Evolutionary conservation across 1,284 basidiomycete species (phyloP).

Genomic region (Heterobasidion parviporum): DNA sequence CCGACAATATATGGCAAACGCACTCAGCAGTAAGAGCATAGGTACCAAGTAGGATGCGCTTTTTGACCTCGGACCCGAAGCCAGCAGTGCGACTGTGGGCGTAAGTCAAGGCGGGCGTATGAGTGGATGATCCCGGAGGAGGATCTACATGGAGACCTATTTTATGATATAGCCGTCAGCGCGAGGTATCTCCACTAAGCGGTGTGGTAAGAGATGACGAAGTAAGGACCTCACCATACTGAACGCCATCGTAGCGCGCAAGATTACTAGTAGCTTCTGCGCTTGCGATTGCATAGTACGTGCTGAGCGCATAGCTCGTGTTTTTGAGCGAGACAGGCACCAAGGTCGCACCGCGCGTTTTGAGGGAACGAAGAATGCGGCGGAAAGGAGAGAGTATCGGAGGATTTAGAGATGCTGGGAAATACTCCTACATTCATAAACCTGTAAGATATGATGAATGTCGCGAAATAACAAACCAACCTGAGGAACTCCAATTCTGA

Average conservation of each 20-base stretch:
- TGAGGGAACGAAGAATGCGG: slow-evolving; percentile 40
- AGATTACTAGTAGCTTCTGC: slow-evolving; percentile 95
- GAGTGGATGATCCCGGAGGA: slow-evolving; percentile 31
- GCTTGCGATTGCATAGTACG: slow-evolving; percentile 92
- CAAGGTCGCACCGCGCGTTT: slow-evolving; percentile 58
- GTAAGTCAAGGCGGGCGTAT: slow-evolving; percentile 44
- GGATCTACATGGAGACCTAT: slow-evolving; percentile 42
- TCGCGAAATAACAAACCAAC: slow-evolving; percentile 16
- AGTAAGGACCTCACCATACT: slow-evolving; percentile 41
- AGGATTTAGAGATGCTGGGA: slow-evolving; percentile 62
- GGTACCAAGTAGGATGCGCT: slow-evolving; percentile 86
- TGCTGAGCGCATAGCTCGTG: slow-evolving; percentile 75
- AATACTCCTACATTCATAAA: slow-evolving; percentile 63
- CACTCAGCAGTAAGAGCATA: slow-evolving; percentile 90
- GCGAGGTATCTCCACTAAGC: background rate
- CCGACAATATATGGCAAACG: slow-evolving; percentile 18
- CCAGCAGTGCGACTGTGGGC: slow-evolving; percentile 51
- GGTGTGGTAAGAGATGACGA: background rate
- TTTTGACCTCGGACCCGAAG: slow-evolving; percentile 84
- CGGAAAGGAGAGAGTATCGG: slow-evolving; percentile 42
- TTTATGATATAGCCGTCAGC: background rate
- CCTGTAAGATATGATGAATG: slow-evolving; percentile 11
- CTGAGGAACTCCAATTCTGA: slow-evolving; percentile 53
- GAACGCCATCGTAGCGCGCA: slow-evolving; percentile 84
- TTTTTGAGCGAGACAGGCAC: slow-evolving; percentile 73